Percentiles rank a stretch among this genome's conserved stretches.
These are phyloP conservation scores for Xylaria grammica DNA, from an alignment of 495 filamentous ascomycete species.

Conservation along the genomic window DNA sequence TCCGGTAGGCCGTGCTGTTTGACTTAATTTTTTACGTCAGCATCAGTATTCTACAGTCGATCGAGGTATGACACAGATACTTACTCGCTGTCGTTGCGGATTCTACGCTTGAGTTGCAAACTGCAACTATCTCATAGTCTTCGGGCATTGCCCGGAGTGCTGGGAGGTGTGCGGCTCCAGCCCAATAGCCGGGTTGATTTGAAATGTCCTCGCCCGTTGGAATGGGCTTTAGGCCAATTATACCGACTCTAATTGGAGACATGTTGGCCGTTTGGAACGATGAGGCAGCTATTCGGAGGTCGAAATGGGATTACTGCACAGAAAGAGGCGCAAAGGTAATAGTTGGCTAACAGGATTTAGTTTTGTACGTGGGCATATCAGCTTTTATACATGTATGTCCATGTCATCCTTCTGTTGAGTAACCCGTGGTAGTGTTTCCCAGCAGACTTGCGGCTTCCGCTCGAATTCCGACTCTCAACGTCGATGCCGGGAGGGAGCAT, in stretches of 20 bases:
- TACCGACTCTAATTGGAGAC: conserved; percentile 15
- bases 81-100: conserved; percentile 45
- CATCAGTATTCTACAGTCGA: neutral
- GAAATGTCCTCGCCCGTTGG: neutral
- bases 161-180: conserved; percentile 50
- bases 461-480: neutral
- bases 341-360: no score
- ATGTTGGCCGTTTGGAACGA: neutral
- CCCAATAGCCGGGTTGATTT: conserved; percentile 39
- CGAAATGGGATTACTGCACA: neutral
- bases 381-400: neutral
- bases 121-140: conserved; percentile 53
- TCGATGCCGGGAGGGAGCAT: neutral
- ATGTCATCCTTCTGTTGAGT: no score
- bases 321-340: neutral
- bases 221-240: neutral
- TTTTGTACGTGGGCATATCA: neutral
- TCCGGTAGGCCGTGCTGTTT: conserved; percentile 44
- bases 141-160: conserved; percentile 35
- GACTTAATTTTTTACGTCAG: conserved; percentile 25
- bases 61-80: conserved; percentile 11
- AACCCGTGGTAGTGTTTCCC: neutral
- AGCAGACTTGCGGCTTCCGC: neutral
- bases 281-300: neutral
- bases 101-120: conserved; percentile 52